These are phyloP conservation scores for Elsinoe fawcettii DNA, from an alignment of 2,329 filamentous ascomycete genomes.

Conservation along the genomic window DNA sequence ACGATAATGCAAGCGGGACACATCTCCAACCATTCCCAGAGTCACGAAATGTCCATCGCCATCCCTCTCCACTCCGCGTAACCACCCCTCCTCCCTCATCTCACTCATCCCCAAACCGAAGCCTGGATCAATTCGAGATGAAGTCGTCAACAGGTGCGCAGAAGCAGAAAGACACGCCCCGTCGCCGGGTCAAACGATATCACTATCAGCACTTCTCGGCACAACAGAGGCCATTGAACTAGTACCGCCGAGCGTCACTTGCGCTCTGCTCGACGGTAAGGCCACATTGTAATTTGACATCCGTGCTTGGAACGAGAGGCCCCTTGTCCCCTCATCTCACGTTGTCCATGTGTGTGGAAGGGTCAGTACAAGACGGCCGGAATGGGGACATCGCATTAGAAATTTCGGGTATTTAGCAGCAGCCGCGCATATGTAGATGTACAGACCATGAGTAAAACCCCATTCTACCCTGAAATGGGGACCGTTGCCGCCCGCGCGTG, in stretches of 20 bases:
- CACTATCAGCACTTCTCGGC: constrained; percentile 96
- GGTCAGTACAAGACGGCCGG: constrained; percentile 7
- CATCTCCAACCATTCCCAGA: not conserved
- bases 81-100: not conserved
- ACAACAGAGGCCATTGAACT: constrained; percentile 79
- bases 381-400: constrained; percentile 14
- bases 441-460: constrained; percentile 10
- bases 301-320: constrained; percentile 61
- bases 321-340: constrained; percentile 2
- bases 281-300: constrained; percentile 99
- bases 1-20: no score
- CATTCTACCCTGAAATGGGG: not conserved
- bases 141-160: not conserved
- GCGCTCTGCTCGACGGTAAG: constrained; percentile 29
- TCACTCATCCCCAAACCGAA: not conserved
- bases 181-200: constrained; percentile 23
- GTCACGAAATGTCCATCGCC: not conserved
- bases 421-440: constrained; percentile 11
- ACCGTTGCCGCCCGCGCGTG: constrained; percentile 9
- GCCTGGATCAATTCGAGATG: not conserved
- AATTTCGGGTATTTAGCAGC: constrained; percentile 9
- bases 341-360: constrained; percentile 1
- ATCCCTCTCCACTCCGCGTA: not conserved
- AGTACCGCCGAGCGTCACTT: not conserved
- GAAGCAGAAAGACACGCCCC: constrained; percentile 19